Evolutionary conservation across 306 rosid species (phyloP).

Genomic region (Fagus sylvatica): DNA sequence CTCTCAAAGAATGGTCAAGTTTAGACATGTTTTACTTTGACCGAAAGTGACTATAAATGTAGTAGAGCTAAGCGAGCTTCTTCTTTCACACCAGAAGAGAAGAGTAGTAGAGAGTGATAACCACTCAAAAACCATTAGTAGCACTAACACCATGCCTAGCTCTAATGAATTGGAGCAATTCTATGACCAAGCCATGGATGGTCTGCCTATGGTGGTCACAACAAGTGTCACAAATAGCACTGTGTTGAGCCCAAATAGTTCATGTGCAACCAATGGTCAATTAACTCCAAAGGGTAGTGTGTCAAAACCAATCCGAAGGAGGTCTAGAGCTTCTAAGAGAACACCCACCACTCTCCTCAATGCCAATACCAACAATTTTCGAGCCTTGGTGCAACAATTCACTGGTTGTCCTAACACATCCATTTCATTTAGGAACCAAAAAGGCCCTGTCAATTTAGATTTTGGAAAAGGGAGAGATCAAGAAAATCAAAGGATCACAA

Average conservation of each 20-base stretch:
- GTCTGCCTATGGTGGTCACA: conserved; percentile 23
- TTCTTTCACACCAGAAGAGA: conserved; percentile 3
- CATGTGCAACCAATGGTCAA: conserved; percentile 4
- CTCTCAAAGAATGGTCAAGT: conserved; percentile 41
- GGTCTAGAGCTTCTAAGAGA: conserved; percentile 68
- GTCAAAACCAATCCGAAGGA: conserved; percentile 44
- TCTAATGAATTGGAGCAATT: conserved; percentile 46
- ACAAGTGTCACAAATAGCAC: conserved; percentile 22
- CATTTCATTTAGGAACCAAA: conserved; percentile 45
- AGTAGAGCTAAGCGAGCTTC: conserved; percentile 3
- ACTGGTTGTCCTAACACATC: conserved; percentile 61
- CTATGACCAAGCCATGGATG: conserved; percentile 41
- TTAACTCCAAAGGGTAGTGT: conserved; percentile 38
- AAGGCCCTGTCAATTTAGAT: conserved; percentile 69
- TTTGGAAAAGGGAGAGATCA: conserved; percentile 46
- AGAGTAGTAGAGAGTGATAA: conserved; percentile 8
- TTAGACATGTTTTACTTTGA: conserved; percentile 49
- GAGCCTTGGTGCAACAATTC: conserved; percentile 81
- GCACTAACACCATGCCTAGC: background rate
- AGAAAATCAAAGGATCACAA: conserved; percentile 21
- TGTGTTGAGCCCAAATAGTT: conserved; percentile 13
- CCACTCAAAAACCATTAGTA: background rate
- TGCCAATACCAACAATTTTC: conserved; percentile 67
- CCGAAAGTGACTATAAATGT: conserved; percentile 23
- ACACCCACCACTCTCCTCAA: conserved; percentile 69